These are phyloP conservation scores for Crucibulum cyathiforme DNA, from an alignment of 1,284 basidiomycete species.

Conservation along the genomic window DNA sequence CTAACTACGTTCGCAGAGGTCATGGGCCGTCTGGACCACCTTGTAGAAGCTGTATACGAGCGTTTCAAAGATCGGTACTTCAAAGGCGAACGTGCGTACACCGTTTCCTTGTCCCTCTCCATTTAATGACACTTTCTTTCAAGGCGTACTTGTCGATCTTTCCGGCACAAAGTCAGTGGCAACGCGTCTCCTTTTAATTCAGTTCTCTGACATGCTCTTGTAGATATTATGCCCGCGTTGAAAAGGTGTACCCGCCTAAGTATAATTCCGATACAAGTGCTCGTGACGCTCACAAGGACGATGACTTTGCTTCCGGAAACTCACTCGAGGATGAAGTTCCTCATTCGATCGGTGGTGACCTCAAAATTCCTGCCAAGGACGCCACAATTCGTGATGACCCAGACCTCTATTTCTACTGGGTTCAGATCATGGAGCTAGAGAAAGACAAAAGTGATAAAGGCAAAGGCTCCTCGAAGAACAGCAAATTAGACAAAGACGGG, in stretches of 20 bases:
- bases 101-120: conserved; percentile 17
- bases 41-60: conserved; percentile 94
- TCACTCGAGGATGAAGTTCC: conserved; percentile 48
- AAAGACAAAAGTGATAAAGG: conserved; percentile 70
- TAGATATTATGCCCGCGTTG: conserved; percentile 81
- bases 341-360: conserved; percentile 83
- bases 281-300: conserved; percentile 48
- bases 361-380: conserved; percentile 77
- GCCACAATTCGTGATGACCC: conserved; percentile 81
- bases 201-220: conserved; percentile 14
- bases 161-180: conserved; percentile 75
- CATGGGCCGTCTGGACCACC: conserved; percentile 91
- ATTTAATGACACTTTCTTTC: conserved; percentile 12
- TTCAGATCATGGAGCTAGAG: conserved; percentile 83
- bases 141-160: conserved; percentile 85
- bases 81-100: conserved; percentile 80
- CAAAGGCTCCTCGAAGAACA: conserved; percentile 55
- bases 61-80: conserved; percentile 97
- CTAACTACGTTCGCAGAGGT: conserved; percentile 67
- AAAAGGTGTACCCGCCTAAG: conserved; percentile 77
- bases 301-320: conserved; percentile 36
- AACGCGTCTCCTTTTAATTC: conserved; percentile 17
- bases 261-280: conserved; percentile 50
- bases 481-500: conserved; percentile 58
- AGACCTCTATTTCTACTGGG: conserved; percentile 84